Base-by-base conservation (phyloP, 441 rosid species). In the Arabidopsis lyrata region DNA sequence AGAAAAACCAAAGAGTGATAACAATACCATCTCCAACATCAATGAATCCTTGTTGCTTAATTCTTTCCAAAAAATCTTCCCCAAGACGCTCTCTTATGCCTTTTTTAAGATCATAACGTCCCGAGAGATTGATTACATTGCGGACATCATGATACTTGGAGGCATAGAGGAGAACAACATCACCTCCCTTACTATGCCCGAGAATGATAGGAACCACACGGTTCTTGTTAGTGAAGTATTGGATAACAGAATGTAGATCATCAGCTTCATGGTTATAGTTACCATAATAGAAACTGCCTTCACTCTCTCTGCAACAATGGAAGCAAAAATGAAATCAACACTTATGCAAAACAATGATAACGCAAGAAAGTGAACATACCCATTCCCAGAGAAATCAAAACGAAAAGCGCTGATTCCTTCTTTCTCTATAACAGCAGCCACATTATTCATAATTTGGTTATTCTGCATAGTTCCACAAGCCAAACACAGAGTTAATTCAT, bases 131-230 rank as follows among this genome's bases (percentile, higher is more conserved):
- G 80, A 89, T 70, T 6, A 89, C 86, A 27, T 77, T 70, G 49
- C 3, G 35, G 50, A 89, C 68, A 84, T 87, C 85, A 3, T 68
- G 69, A 83, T 86, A 84, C 81, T 84, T 87, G 1, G 91, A 89
- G 48, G 91, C 90, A 77, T 87, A 87, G 15, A 87, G 79, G 62
- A 89, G 91, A 35, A 89, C 94, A 53, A 87, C 89, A 58, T 81
- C 60, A 47, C 91, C 91, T 66, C 91, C 91, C 86, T 92, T 90
- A 67, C 99, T 95, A 66, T 92, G 98, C 44, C 99, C 98, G 47
- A 95, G 83, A 75, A 92, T 82, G 7, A 86, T 81, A 78, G 79
- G 68, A 70, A 80, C 78, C 57, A 66, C 83, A 64, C 85, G 89
- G 74, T 80, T 81, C 49, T 63, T 80, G 45, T 79, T 74, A 7